These are phyloP conservation scores for Euphorbia pulcherrima DNA, from an alignment of 345 rosid species.

Conservation along the genomic window DNA sequence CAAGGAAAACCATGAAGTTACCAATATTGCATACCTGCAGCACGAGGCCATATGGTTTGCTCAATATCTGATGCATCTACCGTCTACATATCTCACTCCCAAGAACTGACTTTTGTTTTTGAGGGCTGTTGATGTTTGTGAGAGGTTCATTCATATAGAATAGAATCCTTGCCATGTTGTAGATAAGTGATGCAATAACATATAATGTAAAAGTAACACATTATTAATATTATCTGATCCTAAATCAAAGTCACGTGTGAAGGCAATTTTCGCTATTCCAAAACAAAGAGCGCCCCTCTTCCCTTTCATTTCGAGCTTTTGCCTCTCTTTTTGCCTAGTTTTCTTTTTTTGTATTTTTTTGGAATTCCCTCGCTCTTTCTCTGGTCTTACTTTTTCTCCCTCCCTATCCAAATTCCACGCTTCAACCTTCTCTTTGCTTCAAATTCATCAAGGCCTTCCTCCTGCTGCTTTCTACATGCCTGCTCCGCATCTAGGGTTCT, in stretches of 20 bases:
- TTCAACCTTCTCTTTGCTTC: too few species aligned
- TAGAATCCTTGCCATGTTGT: constrained; percentile 51
- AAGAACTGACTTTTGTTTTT: constrained; percentile 50
- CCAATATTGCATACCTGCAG: constrained; percentile 43
- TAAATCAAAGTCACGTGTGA: too few species aligned
- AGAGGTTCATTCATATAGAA: constrained; percentile 62
- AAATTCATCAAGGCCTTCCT: neutral
- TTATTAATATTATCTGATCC: too few species aligned
- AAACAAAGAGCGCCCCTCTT: too few species aligned
- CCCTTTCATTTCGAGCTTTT: neutral
- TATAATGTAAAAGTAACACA: too few species aligned
- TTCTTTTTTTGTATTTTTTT: neutral
- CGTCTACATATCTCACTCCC: constrained; percentile 71
- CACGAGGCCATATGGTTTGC: constrained; percentile 86
- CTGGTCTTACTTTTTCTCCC: constrained; percentile 9
- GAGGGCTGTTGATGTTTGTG: constrained; percentile 32
- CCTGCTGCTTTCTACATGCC: neutral
- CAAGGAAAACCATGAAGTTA: neutral
- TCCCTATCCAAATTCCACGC: too few species aligned
- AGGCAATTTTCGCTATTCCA: too few species aligned
- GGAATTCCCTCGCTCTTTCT: neutral
- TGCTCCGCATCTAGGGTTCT: too few species aligned
- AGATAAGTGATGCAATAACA: constrained; percentile 59
- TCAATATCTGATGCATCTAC: constrained; percentile 52
- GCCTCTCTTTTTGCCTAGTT: neutral